phyloP scores from a whole-genome alignment of 2,329 filamentous ascomycete species.

The Colletotrichum sp. region DNA sequence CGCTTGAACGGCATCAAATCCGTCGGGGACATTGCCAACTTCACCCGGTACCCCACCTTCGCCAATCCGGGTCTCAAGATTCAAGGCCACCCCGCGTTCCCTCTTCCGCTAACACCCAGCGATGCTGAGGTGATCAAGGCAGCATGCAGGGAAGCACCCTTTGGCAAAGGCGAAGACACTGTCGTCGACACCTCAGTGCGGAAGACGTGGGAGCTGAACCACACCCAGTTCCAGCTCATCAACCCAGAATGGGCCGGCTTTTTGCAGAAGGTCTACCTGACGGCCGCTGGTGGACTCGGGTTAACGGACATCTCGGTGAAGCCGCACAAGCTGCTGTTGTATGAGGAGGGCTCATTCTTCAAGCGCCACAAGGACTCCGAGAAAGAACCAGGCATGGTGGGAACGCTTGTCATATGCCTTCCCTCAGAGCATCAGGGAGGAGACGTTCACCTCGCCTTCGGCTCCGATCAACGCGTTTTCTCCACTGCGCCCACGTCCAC shows the following conservation, averaged over 20 bases:
- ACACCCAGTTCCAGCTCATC: constrained; percentile 35
- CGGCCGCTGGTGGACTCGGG: constrained; percentile 30
- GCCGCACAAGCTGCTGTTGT: constrained; percentile 48
- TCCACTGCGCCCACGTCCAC: constrained; percentile 32
- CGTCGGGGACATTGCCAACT: constrained; percentile 21
- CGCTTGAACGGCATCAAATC: constrained; percentile 15
- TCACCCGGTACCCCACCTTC: constrained; percentile 8
- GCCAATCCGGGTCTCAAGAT: constrained; percentile 30
- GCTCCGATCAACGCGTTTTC: constrained; percentile 31
- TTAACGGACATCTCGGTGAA: constrained; percentile 31
- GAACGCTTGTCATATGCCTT: constrained; percentile 49
- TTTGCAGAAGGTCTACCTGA: constrained; percentile 14
- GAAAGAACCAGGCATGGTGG: constrained; percentile 51
- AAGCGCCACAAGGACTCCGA: constrained; percentile 50
- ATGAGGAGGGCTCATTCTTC: constrained; percentile 52
- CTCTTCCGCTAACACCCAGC: constrained; percentile 27
- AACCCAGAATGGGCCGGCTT: constrained; percentile 41
- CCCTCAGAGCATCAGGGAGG: constrained; percentile 50
- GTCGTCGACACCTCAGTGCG: constrained; percentile 41
- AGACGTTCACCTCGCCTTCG: constrained; percentile 41
- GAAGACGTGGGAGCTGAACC: constrained; percentile 43
- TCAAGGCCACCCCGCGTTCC: constrained; percentile 22
- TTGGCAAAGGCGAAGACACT: constrained; percentile 37
- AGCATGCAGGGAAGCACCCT: constrained; percentile 11
- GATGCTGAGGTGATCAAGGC: constrained; percentile 30